phyloP scores from a whole-genome alignment of 805 yeast genomes.

The Kluyveromyces siamensis region DNA sequence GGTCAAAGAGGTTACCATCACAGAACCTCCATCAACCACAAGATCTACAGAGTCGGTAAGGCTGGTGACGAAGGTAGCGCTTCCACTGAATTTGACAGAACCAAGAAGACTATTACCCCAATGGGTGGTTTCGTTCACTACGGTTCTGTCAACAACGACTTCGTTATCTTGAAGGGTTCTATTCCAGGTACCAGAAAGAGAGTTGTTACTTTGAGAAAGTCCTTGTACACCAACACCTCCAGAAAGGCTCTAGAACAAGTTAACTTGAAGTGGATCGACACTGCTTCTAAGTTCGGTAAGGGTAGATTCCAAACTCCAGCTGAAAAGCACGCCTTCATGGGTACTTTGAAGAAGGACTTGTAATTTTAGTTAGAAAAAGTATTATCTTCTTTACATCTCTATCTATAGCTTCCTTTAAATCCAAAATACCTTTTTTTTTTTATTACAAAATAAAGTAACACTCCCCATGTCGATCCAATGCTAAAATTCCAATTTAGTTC shows the following conservation, averaged over 20 bases:
- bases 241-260: constrained; percentile 97
- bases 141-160: constrained; percentile 97
- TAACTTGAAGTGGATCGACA: constrained; percentile 98
- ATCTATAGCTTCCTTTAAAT: background rate
- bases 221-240: constrained; percentile 93
- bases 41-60: constrained; percentile 98
- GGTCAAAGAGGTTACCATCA: constrained; percentile 99
- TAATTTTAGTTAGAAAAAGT: constrained; percentile 25
- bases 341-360: constrained; percentile 98
- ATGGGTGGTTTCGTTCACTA: constrained; percentile 99
- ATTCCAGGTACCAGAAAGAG: constrained; percentile 99
- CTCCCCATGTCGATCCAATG: background rate
- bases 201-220: constrained; percentile 97
- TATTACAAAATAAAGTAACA: constrained; percentile 1
- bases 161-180: constrained; percentile 95
- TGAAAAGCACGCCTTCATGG: constrained; percentile 99
- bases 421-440: background rate
- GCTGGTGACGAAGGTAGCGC: constrained; percentile 91
- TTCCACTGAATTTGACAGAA: constrained; percentile 97
- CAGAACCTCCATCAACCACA: constrained; percentile 99
- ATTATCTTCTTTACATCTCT: background rate
- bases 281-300: constrained; percentile 99
- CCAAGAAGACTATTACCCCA: constrained; percentile 99
- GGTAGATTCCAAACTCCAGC: constrained; percentile 99
- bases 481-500: background rate